A percentile compares a stretch with the other conserved stretches of the same genome.
Conservation (phyloP, 2,329 filamentous ascomycete species). For the Albophoma yamanashiensis region DNA sequence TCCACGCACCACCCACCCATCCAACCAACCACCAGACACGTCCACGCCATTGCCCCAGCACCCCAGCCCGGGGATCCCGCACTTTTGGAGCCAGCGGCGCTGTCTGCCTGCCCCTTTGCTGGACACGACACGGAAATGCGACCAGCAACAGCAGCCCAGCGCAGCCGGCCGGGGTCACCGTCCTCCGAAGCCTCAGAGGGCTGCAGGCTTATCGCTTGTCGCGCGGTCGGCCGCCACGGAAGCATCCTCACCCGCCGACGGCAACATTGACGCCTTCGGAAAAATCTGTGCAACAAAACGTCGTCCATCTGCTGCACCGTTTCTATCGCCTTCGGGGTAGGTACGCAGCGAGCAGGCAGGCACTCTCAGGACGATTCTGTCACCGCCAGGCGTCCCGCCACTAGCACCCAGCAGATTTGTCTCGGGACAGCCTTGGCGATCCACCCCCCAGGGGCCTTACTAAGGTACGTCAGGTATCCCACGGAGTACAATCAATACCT, state of each 20-base stretch:
- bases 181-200: neutral
- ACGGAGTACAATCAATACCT: neutral
- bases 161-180: neutral
- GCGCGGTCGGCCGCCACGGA: neutral
- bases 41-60: neutral
- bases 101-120: neutral
- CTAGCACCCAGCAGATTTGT: neutral
- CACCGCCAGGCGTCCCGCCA: neutral
- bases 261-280: neutral
- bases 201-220: neutral
- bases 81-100: conserved; percentile 2
- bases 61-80: conserved; percentile 4
- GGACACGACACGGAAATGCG: neutral
- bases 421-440: neutral
- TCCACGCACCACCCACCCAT: neutral
- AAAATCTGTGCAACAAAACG: neutral
- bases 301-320: neutral
- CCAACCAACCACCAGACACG: neutral
- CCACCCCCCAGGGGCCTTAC: no score
- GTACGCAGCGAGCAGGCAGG: neutral
- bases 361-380: neutral
- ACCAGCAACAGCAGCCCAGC: neutral
- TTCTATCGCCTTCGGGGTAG: neutral
- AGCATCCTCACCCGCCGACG: neutral
- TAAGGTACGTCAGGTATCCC: no score